Evolutionary conservation across 1,284 basidiomycete genomes (phyloP).

Genomic region (Cutaneotrichosporon curvatum): DNA sequence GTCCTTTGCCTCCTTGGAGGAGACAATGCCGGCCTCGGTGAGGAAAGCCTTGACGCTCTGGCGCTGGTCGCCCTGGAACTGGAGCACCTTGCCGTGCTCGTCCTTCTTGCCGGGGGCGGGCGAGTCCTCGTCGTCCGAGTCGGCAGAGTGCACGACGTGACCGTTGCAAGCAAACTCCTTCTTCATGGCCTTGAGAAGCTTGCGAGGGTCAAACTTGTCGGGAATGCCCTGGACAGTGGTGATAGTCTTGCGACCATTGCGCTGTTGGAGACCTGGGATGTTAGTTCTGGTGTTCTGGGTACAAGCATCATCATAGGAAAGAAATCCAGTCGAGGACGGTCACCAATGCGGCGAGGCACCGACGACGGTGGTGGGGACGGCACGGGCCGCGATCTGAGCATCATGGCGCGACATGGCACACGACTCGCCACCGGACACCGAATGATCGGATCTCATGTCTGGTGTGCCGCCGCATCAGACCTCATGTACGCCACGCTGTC

Average conservation of each 20-base stretch:
- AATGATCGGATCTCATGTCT: too few species aligned
- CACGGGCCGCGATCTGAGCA: too few species aligned
- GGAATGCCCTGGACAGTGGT: slow-evolving; percentile 96
- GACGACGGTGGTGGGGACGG: background rate
- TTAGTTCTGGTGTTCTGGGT: too few species aligned
- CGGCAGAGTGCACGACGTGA: slow-evolving; percentile 62
- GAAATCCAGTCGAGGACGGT: background rate
- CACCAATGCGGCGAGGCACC: background rate
- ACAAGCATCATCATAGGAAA: background rate
- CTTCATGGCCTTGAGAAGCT: slow-evolving; percentile 98
- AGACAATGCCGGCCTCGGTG: slow-evolving; percentile 50
- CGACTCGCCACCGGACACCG: too few species aligned
- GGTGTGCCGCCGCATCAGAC: too few species aligned
- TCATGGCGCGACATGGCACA: too few species aligned
- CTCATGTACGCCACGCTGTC: too few species aligned
- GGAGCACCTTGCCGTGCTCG: slow-evolving; percentile 95
- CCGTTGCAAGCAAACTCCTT: slow-evolving; percentile 99
- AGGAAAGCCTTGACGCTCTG: slow-evolving; percentile 83
- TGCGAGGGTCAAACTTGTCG: slow-evolving; percentile 95
- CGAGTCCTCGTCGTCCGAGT: slow-evolving; percentile 41
- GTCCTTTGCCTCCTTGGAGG: slow-evolving; percentile 48
- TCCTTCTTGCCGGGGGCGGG: slow-evolving; percentile 63
- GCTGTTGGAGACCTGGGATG: slow-evolving; percentile 77
- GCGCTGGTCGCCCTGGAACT: slow-evolving; percentile 98
- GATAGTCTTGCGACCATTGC: slow-evolving; percentile 98